Conservation (phyloP, 257 asterid genomes). For the Ligustrum vulgare region DNA sequence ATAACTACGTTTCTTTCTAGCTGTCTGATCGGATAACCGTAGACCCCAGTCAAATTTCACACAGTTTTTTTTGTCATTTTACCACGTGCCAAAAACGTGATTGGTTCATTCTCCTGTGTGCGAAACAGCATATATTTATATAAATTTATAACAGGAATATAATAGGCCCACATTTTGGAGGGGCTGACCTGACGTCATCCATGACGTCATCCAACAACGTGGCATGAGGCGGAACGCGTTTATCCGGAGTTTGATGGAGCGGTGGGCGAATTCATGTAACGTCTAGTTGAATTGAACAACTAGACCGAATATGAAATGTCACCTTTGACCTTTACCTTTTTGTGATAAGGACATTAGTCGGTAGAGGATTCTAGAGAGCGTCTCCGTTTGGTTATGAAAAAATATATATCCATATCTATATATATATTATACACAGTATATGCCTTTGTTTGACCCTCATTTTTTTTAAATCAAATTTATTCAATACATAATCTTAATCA, state of each 20-base stretch:
- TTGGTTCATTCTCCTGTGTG: not conserved
- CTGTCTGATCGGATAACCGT: not conserved
- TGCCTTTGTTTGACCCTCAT: no score
- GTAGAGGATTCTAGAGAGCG: not conserved
- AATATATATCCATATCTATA: no score
- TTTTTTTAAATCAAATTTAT: no score
- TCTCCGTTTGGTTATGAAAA: no score
- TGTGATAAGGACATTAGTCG: not conserved
- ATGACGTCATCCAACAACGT: not conserved
- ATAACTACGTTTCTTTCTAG: not conserved
- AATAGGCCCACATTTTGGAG: not conserved
- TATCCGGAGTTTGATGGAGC: slow-evolving; percentile 4
- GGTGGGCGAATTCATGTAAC: not conserved
- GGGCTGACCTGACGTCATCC: not conserved
- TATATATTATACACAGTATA: no score
- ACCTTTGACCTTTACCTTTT: not conserved
- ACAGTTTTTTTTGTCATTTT: not conserved
- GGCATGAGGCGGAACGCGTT: not conserved
- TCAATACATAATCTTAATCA: no score
- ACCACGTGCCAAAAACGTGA: not conserved
- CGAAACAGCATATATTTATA: slow-evolving; percentile 3
- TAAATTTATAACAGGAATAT: not conserved
- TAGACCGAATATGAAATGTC: slow-evolving; percentile 2
- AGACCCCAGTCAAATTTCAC: not conserved
- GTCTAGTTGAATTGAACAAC: slow-evolving; percentile 5